Conservation (phyloP, 2,329 filamentous ascomycete genomes). For the Colletotrichum liaoningense region DNA sequence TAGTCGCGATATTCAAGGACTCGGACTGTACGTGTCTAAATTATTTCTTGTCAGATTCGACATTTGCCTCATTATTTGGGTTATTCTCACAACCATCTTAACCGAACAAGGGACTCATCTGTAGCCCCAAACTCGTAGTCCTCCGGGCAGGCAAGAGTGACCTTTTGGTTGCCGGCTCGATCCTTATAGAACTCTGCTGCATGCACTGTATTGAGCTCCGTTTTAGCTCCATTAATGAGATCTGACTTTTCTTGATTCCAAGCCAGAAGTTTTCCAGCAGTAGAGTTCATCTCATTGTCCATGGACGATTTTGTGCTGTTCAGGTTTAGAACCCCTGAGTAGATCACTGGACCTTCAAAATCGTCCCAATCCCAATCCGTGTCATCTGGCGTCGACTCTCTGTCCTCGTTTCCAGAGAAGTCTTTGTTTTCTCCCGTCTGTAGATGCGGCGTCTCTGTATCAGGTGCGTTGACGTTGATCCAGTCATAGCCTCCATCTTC, state of each 20-base stretch:
- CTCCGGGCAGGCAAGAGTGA: conserved; percentile 5
- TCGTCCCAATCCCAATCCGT: not conserved
- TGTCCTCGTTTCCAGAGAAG: not conserved
- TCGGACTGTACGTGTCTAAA: not conserved
- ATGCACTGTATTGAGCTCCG: not conserved
- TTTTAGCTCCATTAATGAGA: not conserved
- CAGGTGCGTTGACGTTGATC: not conserved
- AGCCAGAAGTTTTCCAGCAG: not conserved
- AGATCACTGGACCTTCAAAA: conserved; percentile 1
- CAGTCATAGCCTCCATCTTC: not conserved
- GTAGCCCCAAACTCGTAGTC: not conserved
- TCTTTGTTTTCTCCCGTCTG: not conserved
- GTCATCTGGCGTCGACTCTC: not conserved
- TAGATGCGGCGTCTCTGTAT: not conserved
- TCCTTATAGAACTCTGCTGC: conserved; percentile 21
- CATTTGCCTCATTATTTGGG: not conserved
- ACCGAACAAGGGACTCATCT: not conserved
- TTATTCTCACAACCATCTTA: not conserved
- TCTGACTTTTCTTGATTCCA: not conserved
- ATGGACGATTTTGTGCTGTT: not conserved
- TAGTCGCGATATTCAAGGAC: not conserved
- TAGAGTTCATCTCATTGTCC: not conserved
- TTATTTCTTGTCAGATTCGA: not conserved
- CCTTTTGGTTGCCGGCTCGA: conserved; percentile 1
- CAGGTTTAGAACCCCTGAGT: not conserved